Percentiles rank a stretch among this genome's conserved stretches.
phyloP scores from a whole-genome alignment of 805 yeast genomes.

The Hanseniaspora jakobsenii region DNA sequence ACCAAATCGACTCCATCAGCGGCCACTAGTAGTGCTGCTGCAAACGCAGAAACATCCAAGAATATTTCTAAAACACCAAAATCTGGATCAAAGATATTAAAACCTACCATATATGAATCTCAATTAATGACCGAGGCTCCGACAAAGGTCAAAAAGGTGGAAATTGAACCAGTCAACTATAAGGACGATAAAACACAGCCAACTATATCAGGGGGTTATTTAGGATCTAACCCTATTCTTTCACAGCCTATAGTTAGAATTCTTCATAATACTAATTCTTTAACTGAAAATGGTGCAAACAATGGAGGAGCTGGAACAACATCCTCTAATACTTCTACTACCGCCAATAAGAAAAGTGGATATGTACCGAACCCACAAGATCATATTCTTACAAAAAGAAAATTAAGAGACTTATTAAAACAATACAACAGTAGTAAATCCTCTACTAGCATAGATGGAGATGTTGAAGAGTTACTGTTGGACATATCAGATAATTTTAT shows the following conservation, averaged over 20 bases:
- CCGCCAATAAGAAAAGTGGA: constrained; percentile 61
- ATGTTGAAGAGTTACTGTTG: constrained; percentile 78
- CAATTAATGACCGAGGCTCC: constrained; percentile 18
- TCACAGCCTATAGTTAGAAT: no score
- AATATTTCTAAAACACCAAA: constrained; percentile 5
- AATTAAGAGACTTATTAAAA: constrained; percentile 73
- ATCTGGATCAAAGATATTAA: constrained; percentile 11
- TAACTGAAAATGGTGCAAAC: constrained; percentile 45
- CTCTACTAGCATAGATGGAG: constrained; percentile 84
- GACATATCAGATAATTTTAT: constrained; percentile 96
- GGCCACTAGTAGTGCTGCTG: background rate
- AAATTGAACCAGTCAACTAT: constrained; percentile 16
- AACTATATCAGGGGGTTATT: constrained; percentile 59
- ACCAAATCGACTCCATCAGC: no score
- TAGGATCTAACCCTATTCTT: constrained; percentile 49
- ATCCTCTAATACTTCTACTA: no score
- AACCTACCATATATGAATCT: constrained; percentile 13
- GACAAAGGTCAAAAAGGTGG: constrained; percentile 9
- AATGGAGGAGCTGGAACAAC: constrained; percentile 76
- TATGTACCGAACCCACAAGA: constrained; percentile 72
- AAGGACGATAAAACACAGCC: constrained; percentile 28
- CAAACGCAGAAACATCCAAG: background rate
- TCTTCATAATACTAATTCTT: no score
- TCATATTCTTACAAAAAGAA: constrained; percentile 77
- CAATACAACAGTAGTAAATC: constrained; percentile 85